These are phyloP conservation scores for Gossypium anomalum DNA, from an alignment of 345 rosid species.

Conservation along the genomic window DNA sequence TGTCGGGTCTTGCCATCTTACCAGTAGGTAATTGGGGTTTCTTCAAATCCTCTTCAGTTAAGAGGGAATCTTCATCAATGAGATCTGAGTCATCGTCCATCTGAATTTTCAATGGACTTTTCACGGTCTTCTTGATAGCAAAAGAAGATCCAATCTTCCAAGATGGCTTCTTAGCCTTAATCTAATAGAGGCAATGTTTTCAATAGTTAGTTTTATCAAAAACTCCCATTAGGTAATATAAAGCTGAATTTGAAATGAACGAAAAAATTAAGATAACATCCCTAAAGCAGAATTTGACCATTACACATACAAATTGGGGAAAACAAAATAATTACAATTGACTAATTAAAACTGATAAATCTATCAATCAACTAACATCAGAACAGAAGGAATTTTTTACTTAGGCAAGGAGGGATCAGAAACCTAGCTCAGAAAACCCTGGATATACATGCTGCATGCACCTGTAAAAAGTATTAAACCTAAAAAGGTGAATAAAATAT, in stretches of 20 bases:
- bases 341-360: not conserved
- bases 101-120: conserved; percentile 45
- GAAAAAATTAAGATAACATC: not conserved
- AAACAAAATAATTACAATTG: not conserved
- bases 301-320: not conserved
- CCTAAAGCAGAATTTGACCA: not conserved
- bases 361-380: not conserved
- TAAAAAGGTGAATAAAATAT: not conserved
- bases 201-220: not conserved
- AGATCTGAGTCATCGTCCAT: conserved; percentile 69
- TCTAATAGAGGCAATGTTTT: conserved; percentile 27
- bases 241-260: not conserved
- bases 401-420: not conserved
- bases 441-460: not conserved
- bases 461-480: not conserved
- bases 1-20: conserved; percentile 23
- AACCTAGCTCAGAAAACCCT: not conserved
- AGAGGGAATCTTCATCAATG: conserved; percentile 92
- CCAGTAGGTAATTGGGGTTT: conserved; percentile 69
- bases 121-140: conserved; percentile 57
- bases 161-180: conserved; percentile 74
- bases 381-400: not conserved
- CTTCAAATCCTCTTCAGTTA: conserved; percentile 81
- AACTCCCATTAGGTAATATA: not conserved
- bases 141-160: conserved; percentile 89